Evolutionary conservation across 116 monocot genomes (phyloP).

Genomic region (Phalaenopsis hybrid): DNA sequence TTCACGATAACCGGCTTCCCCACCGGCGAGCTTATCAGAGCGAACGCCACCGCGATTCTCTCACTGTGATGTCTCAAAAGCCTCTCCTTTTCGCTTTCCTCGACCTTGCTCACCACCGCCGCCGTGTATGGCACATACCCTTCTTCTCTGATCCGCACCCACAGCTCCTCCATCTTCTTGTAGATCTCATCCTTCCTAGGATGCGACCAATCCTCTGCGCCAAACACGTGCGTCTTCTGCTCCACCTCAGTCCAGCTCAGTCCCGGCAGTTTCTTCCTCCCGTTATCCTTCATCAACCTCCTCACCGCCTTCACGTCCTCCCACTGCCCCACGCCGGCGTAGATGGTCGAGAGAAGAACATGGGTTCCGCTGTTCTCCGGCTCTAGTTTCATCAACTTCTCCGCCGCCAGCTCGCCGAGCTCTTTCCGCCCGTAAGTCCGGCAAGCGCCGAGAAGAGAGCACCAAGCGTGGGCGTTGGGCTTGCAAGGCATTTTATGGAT

Average conservation of each 20-base stretch:
- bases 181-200: constrained; percentile 32
- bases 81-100: constrained; percentile 31
- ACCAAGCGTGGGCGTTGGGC: constrained; percentile 52
- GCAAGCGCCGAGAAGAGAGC: constrained; percentile 55
- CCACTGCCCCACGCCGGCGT: constrained; percentile 31
- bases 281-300: constrained; percentile 36
- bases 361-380: constrained; percentile 42
- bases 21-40: constrained; percentile 20
- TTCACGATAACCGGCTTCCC: constrained; percentile 44
- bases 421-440: constrained; percentile 22
- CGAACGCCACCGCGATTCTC: constrained; percentile 40
- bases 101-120: constrained; percentile 11
- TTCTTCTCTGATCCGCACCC: constrained; percentile 18
- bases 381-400: constrained; percentile 44
- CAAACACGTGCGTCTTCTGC: constrained; percentile 41
- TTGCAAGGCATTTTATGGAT: constrained; percentile 39
- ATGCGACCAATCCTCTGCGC: constrained; percentile 33
- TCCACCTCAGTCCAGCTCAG: constrained; percentile 54
- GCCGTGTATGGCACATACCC: constrained; percentile 26
- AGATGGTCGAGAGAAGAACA: constrained; percentile 33
- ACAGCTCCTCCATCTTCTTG: constrained; percentile 36
- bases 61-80: constrained; percentile 34
- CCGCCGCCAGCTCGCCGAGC: constrained; percentile 42
- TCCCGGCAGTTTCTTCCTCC: constrained; percentile 40
- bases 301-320: constrained; percentile 41